Base-by-base conservation (phyloP, 2,329 filamentous ascomycete species). In the Colletotrichum salicis region DNA sequence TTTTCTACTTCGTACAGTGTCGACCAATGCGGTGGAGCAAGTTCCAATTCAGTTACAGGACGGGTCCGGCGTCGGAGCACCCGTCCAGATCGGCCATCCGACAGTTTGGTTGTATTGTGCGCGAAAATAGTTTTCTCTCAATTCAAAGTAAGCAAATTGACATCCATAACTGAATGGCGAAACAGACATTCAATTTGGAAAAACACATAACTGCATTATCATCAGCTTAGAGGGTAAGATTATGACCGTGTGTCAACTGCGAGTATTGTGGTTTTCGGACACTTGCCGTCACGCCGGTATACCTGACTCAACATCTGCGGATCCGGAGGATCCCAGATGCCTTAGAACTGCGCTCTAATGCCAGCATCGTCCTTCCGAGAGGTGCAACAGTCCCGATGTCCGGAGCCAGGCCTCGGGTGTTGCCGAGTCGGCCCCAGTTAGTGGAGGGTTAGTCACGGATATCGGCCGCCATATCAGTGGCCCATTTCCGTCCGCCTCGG, bases 351-450 rank as follows among this genome's bases (percentile, higher is more conserved):
- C 41, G 19, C 41, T 22, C 8, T 7, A 11, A n/a, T 45, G 15
- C 48, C 19, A n/a, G 11, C 33, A 13, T 31, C 41, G 15, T 19
- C 33, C 41, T 55, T 60, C 62, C 62, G 45, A 60, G 24, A 65
- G 45, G 63, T 45, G 11, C 63, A 60, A 22, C 24, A 48, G 35
- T 51, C 56, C 67, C 67, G 67, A 70, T 61, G 63, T n/a, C 63
- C 67, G 63, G 68, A 67, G 51, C 57, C 13, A 67, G 54, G 63
- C 58, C 4, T 66, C 55, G 64, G 64, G 24, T 27, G 11, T 55
- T 55, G 64, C 64, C 57, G 33, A 67, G 37, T 71, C 68, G 64
- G 68, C 68, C 64, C 56, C 62, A 60, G 27, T 4, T 45, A 51
- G 57, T n/a, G n/a, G 41, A 37, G 33, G 37, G 22, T 59, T 59